Percentiles rank a stretch among this genome's conserved stretches.
Conservation (phyloP, 2,329 filamentous ascomycete genomes). For the Bertia moriformis region DNA sequence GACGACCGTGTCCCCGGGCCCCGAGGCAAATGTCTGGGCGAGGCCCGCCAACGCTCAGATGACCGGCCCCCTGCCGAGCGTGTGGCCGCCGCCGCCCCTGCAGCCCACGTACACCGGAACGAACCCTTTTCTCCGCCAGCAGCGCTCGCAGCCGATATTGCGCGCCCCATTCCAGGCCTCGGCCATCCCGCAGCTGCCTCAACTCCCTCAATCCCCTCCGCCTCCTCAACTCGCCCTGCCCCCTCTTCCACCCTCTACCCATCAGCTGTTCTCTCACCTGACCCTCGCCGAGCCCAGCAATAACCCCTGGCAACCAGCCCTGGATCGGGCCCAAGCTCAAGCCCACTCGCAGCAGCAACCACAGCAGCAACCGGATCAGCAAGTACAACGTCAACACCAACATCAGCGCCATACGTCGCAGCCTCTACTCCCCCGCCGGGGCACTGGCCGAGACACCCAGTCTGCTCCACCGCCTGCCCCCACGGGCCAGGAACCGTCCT, state of each 20-base stretch:
- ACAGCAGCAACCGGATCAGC: slow-evolving; percentile 9
- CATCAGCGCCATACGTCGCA: no score
- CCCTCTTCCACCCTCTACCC: slow-evolving; percentile 15
- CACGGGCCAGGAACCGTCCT: background rate
- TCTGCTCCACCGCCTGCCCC: background rate
- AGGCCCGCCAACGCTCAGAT: no score
- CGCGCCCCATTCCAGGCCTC: slow-evolving; percentile 3
- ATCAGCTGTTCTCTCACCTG: slow-evolving; percentile 24
- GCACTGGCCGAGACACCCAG: background rate
- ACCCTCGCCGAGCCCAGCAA: slow-evolving; percentile 23
- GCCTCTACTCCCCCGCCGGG: no score
- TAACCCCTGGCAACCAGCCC: slow-evolving; percentile 28
- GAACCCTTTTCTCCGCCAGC: slow-evolving; percentile 30
- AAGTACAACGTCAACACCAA: no score
- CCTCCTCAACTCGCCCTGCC: no score
- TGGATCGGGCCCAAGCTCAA: slow-evolving; percentile 4
- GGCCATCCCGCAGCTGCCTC: slow-evolving; percentile 6
- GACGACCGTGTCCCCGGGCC: no score
- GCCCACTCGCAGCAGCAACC: slow-evolving; percentile 4
- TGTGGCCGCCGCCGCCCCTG: slow-evolving; percentile 19
- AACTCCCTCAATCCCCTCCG: no score
- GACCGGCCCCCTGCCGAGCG: slow-evolving; percentile 12
- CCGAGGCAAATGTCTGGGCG: background rate
- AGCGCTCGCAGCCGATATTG: slow-evolving; percentile 3
- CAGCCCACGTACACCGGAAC: slow-evolving; percentile 17